Conservation (phyloP, 2,329 filamentous ascomycete genomes). For the Xylaria sp. region DNA sequence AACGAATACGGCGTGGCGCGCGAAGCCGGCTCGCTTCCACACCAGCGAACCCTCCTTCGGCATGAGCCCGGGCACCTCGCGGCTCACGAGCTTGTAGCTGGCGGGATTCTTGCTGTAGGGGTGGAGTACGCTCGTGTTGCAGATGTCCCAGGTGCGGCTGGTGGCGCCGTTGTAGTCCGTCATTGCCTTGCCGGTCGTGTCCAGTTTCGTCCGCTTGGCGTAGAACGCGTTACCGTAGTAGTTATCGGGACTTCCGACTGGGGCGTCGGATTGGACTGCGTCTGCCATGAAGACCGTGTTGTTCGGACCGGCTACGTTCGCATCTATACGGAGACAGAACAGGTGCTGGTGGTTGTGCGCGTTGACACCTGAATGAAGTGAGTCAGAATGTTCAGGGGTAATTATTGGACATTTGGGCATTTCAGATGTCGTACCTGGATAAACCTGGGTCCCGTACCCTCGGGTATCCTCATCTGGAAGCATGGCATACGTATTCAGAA, state of each 20-base stretch:
- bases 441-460: conserved; percentile 91
- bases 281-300: conserved; percentile 89
- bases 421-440: conserved; percentile 54
- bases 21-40: conserved; percentile 88
- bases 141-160: conserved; percentile 86
- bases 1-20: conserved; percentile 83
- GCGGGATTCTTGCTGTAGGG: conserved; percentile 83
- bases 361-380: conserved; percentile 65
- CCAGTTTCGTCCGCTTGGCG: conserved; percentile 79
- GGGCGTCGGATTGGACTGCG: conserved; percentile 68
- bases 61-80: conserved; percentile 77
- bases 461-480: conserved; percentile 77
- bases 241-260: conserved; percentile 81
- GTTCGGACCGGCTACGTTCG: conserved; percentile 81
- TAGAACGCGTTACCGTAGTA: conserved; percentile 90
- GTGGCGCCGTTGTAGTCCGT: conserved; percentile 83
- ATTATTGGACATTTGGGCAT: conserved; percentile 3
- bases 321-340: conserved; percentile 86
- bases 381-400: conserved; percentile 5
- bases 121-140: conserved; percentile 82
- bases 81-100: conserved; percentile 85
- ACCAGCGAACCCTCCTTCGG: conserved; percentile 82
- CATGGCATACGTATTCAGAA: conserved; percentile 89
- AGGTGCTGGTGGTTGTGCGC: conserved; percentile 96
- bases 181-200: conserved; percentile 67